phyloP scores from a whole-genome alignment of 2,329 filamentous ascomycete genomes.

The Clarireedia homoeocarpa region DNA sequence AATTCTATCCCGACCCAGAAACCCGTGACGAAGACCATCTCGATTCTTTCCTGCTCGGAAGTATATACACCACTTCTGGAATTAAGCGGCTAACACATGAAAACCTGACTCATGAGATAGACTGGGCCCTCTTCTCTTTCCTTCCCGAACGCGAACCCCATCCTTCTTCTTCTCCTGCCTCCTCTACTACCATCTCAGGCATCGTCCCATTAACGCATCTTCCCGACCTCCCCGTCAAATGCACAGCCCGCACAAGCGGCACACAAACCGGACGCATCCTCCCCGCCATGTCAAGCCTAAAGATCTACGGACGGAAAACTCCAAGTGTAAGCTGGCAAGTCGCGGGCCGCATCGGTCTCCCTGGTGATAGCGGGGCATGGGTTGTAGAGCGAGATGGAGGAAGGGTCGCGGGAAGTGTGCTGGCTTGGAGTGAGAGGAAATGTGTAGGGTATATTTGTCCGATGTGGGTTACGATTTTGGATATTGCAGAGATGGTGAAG shows the following conservation, averaged over 20 bases:
- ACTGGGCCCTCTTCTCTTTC: constrained; percentile 89
- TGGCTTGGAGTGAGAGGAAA: constrained; percentile 78
- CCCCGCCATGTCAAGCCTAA: constrained; percentile 72
- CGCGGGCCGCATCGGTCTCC: constrained; percentile 53
- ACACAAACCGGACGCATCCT: constrained; percentile 72
- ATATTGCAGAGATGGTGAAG: constrained; percentile 72
- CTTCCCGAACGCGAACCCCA: constrained; percentile 46
- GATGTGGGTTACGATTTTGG: constrained; percentile 82
- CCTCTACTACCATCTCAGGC: constrained; percentile 43
- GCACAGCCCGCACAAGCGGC: constrained; percentile 79
- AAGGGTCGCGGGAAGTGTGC: constrained; percentile 77
- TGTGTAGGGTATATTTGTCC: constrained; percentile 86
- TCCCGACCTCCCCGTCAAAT: constrained; percentile 73
- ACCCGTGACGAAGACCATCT: constrained; percentile 73
- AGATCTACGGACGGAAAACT: constrained; percentile 75
- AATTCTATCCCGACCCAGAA: constrained; percentile 69
- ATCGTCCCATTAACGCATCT: constrained; percentile 55
- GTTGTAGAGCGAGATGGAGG: constrained; percentile 83
- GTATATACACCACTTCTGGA: constrained; percentile 83
- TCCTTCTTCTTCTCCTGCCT: constrained; percentile 59
- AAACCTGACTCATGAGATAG: constrained; percentile 79
- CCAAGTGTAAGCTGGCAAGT: constrained; percentile 67
- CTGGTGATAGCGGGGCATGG: constrained; percentile 91
- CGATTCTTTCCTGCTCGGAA: constrained; percentile 70
- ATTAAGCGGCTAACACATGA: constrained; percentile 67